These are phyloP conservation scores for Avena eriantha DNA, from an alignment of 176 grass and related monocot genomes.

Conservation along the genomic window DNA sequence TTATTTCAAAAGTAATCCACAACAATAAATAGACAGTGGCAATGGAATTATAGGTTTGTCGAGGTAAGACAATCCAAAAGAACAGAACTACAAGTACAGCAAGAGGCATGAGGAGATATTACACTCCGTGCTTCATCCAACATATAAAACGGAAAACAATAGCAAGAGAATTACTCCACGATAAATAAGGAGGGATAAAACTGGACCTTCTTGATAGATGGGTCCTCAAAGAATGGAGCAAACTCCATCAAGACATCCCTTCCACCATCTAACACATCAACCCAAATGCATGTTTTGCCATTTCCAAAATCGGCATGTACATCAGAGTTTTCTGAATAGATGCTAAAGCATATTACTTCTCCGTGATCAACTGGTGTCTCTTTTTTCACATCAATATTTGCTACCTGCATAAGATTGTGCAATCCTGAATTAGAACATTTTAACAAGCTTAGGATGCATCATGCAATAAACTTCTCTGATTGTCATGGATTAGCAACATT, in stretches of 20 bases:
- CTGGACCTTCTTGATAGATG: conserved; percentile 81
- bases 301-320: conserved; percentile 80
- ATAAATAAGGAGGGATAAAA: conserved; percentile 33
- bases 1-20: conserved; percentile 33
- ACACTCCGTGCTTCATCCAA: conserved; percentile 8
- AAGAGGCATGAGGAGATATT: not conserved
- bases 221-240: conserved; percentile 77
- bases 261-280: conserved; percentile 88
- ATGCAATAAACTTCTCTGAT: not conserved
- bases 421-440: conserved; percentile 20
- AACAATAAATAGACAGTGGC: conserved; percentile 16
- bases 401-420: conserved; percentile 60
- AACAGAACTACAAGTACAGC: conserved; percentile 7
- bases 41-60: not conserved
- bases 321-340: conserved; percentile 66
- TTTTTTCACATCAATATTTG: conserved; percentile 72
- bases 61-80: not conserved
- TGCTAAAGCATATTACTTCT: conserved; percentile 89
- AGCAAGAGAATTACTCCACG: conserved; percentile 5
- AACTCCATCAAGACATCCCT: conserved; percentile 81
- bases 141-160: conserved; percentile 22
- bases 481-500: not conserved
- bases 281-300: conserved; percentile 91
- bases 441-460: not conserved
- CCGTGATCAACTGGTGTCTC: conserved; percentile 86